Base-by-base conservation (phyloP, 2,329 filamentous ascomycete genomes). In the Pseudomassariella vexata region DNA sequence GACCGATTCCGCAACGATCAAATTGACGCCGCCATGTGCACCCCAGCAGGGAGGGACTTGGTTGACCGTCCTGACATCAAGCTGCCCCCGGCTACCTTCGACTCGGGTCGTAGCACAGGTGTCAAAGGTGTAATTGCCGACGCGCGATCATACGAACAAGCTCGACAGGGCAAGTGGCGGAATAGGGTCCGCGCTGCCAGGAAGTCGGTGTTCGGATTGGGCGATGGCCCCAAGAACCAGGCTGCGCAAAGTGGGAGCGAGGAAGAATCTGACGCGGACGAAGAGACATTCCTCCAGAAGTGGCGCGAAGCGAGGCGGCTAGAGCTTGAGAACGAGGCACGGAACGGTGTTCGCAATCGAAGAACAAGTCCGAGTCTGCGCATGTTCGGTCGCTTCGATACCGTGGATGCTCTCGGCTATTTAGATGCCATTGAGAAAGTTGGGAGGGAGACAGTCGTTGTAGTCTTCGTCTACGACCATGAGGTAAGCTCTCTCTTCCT, bases 361-460 rank as follows among this genome's bases (percentile, higher is more conserved):
- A 76, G 80, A 49, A 82, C 77, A 32, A 90, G 82, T 55, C 86
- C 87, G 1, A 88, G 82, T 47, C 75, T 83, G 42, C 70, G 85
- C 43, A 69, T 82, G 36, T 96, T 84, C 54, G 92, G 92, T 15
- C 75, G 73, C 9, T 65, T 96, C 41, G 82, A 89, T 40, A 73
- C 78, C 37, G 92, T 96, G 2, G 89, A 96, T 65, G 90, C 87
- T 6, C 68, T 83, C 42, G 92, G 89, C 12, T 98, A 94, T 50
- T 73, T 98, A n/a, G 89, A 96, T 58, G 89, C 90, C 34, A 87
- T 96, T 46, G 92, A 98, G 63, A 92, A 87, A 61, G 86, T 90
- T 5, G 70, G 79, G 23, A 63, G 79, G 28, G 85, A 90, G 28
- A 90, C 86, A 0, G 74, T 84, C 4, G 89, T 96, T 2, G 83